A percentile compares a stretch with the other conserved stretches of the same genome.
Evolutionary conservation across 768 basidiomycete species (phyloP).

Genomic region (Lyophyllum atratum): DNA sequence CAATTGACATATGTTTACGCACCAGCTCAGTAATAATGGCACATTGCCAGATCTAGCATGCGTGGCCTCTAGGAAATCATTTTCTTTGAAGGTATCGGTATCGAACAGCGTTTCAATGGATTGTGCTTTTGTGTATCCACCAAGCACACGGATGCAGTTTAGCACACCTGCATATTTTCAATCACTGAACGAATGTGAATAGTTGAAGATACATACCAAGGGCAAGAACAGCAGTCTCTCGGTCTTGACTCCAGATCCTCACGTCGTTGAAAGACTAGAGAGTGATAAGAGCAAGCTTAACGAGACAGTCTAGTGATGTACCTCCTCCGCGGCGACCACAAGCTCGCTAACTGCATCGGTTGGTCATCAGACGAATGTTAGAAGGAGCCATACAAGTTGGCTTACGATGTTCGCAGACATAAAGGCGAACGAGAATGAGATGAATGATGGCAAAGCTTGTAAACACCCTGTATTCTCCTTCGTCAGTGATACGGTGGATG

Average conservation of each 20-base stretch:
- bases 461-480: constrained; percentile 47
- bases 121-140: constrained; percentile 54
- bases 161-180: constrained; percentile 42
- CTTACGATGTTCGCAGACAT: constrained; percentile 64
- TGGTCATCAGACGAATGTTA: no score
- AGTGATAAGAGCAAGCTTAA: neutral
- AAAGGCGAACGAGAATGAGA: constrained; percentile 52
- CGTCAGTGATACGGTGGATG: neutral
- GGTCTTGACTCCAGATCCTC: constrained; percentile 53
- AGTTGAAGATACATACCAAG: constrained; percentile 41
- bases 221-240: constrained; percentile 53
- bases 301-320: constrained; percentile 22
- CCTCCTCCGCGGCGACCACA: constrained; percentile 61
- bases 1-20: constrained; percentile 14
- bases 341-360: constrained; percentile 55
- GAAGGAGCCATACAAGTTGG: constrained; percentile 1
- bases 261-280: constrained; percentile 58
- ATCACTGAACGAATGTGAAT: neutral
- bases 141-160: constrained; percentile 65
- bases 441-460: constrained; percentile 63
- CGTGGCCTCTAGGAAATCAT: constrained; percentile 48
- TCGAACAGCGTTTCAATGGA: constrained; percentile 59
- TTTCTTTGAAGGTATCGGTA: constrained; percentile 59
- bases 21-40: constrained; percentile 63
- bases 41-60: constrained; percentile 46